Evolutionary conservation across 2,329 filamentous ascomycete genomes (phyloP).

Genomic region (Alternaria infectoria): DNA sequence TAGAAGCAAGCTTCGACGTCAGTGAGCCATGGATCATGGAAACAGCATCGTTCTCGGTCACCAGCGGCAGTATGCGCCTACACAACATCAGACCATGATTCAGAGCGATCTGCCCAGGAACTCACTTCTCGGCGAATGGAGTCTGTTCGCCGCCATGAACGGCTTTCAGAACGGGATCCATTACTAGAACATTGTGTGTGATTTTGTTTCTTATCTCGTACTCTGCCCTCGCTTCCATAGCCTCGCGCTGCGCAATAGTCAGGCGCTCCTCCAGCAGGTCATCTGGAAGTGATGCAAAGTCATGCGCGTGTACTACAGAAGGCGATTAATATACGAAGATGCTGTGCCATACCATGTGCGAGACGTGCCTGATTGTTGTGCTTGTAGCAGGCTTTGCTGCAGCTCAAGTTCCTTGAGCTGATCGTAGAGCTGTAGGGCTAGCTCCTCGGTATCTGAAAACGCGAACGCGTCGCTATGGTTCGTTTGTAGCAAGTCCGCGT

Average conservation of each 20-base stretch:
- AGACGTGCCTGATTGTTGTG: conserved; percentile 43
- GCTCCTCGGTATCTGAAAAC: conserved; percentile 70
- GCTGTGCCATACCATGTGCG: background rate
- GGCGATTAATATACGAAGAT: conserved; percentile 18
- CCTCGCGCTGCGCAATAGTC: conserved; percentile 64
- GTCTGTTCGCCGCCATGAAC: conserved; percentile 72
- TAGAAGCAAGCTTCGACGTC: conserved; percentile 59
- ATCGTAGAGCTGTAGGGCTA: conserved; percentile 73
- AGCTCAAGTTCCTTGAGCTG: conserved; percentile 73
- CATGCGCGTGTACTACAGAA: conserved; percentile 31
- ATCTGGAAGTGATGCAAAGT: conserved; percentile 51
- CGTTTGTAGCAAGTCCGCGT: conserved; percentile 51
- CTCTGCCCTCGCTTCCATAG: conserved; percentile 72
- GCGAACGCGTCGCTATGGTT: conserved; percentile 57
- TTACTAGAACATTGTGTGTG: conserved; percentile 70
- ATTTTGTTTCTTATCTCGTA: conserved; percentile 74
- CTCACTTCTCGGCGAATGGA: conserved; percentile 71
- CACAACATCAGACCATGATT: conserved; percentile 12
- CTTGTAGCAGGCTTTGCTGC: conserved; percentile 70
- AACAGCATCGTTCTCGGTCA: conserved; percentile 71
- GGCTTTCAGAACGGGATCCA: conserved; percentile 78
- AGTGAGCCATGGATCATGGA: conserved; percentile 69
- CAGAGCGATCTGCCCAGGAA: background rate
- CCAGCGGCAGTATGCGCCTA: conserved; percentile 70
- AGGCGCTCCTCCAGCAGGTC: conserved; percentile 61